Conservation (phyloP, 495 filamentous ascomycete genomes). For the Physcia stellaris region DNA sequence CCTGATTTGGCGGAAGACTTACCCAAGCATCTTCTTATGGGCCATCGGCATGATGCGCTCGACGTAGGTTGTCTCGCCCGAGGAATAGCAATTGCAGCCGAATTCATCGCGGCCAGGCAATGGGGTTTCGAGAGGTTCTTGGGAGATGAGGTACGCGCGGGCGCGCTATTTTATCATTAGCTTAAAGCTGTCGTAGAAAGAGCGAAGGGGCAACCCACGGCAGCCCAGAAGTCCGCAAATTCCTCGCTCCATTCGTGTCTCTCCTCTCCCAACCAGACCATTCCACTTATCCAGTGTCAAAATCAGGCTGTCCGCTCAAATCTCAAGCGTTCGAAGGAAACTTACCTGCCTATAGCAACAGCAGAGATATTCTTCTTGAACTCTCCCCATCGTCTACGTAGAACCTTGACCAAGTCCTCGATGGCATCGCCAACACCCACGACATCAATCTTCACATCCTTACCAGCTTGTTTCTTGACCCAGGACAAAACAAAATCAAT, state of each 20-base stretch:
- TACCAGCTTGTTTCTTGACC: slow-evolving; percentile 34
- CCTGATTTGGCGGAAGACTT: too few species aligned
- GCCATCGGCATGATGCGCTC: slow-evolving; percentile 30
- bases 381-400: slow-evolving; percentile 41
- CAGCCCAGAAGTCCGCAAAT: slow-evolving; percentile 30
- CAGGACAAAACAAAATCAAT: slow-evolving; percentile 48
- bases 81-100: slow-evolving; percentile 36
- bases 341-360: slow-evolving; percentile 28
- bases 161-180: too few species aligned
- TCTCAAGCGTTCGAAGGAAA: too few species aligned
- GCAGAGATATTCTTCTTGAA: slow-evolving; percentile 24
- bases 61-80: slow-evolving; percentile 25
- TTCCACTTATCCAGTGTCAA: too few species aligned
- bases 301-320: too few species aligned
- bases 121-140: slow-evolving; percentile 30
- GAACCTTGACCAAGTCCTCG: slow-evolving; percentile 35
- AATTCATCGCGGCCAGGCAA: slow-evolving; percentile 27
- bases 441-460: slow-evolving; percentile 43
- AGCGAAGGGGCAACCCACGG: slow-evolving; percentile 23
- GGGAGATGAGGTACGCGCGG: slow-evolving; percentile 45
- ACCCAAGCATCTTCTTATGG: slow-evolving; percentile 25
- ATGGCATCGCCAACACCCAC: slow-evolving; percentile 49
- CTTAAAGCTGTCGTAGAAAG: too few species aligned
- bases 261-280: slow-evolving; percentile 16
- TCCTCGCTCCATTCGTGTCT: slow-evolving; percentile 21